These are phyloP conservation scores for Mycena amicta DNA, from an alignment of 768 basidiomycete genomes.

Conservation along the genomic window DNA sequence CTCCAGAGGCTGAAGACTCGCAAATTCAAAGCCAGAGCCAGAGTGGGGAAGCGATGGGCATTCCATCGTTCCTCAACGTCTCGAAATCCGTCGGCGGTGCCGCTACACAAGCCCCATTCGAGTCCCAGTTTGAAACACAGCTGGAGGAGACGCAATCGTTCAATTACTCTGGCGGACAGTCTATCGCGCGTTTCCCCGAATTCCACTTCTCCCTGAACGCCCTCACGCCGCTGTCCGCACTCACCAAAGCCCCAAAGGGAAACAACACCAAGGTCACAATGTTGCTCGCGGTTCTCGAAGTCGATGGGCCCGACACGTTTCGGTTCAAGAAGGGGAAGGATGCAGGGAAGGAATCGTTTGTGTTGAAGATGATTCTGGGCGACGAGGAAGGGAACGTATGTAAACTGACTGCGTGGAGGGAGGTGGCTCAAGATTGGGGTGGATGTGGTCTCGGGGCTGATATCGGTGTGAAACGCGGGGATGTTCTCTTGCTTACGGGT, in stretches of 20 bases:
- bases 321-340: constrained; percentile 68
- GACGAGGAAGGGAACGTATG: constrained; percentile 71
- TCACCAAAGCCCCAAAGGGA: constrained; percentile 33
- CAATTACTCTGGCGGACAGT: constrained; percentile 36
- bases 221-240: constrained; percentile 53
- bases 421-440: constrained; percentile 75
- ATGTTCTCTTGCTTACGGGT: constrained; percentile 74
- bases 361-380: constrained; percentile 72
- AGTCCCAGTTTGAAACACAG: constrained; percentile 28
- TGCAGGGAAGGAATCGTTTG: constrained; percentile 66
- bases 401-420: constrained; percentile 79
- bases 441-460: constrained; percentile 41
- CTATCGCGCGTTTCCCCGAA: constrained; percentile 71
- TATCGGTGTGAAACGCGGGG: constrained; percentile 63
- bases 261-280: constrained; percentile 56
- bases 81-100: constrained; percentile 16
- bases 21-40: constrained; percentile 23
- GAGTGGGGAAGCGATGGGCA: constrained; percentile 21
- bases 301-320: constrained; percentile 75
- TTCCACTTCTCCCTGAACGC: constrained; percentile 74
- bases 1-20: constrained; percentile 19
- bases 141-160: constrained; percentile 47
- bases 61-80: constrained; percentile 31
- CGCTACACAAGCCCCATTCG: constrained; percentile 20
- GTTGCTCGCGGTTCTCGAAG: constrained; percentile 70